A percentile compares a stretch with the other conserved stretches of the same genome.
Evolutionary conservation across 1,139 yeast species (phyloP).

Genomic region (Hyphopichia fennica): DNA sequence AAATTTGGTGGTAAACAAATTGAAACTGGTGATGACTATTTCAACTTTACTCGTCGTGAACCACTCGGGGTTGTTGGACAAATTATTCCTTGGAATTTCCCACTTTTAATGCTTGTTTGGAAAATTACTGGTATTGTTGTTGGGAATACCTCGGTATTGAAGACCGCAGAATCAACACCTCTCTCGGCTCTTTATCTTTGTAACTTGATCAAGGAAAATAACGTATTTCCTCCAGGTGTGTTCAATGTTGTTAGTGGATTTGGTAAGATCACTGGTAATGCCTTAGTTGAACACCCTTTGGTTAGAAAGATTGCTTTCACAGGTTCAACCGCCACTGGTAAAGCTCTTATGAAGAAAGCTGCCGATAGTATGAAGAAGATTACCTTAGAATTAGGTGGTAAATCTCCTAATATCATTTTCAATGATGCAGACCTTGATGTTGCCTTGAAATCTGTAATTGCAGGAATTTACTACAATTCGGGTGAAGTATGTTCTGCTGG

Average conservation of each 20-base stretch:
- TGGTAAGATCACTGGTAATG: slow-evolving; percentile 32
- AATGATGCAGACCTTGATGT: slow-evolving; percentile 32
- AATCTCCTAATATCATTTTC: slow-evolving; percentile 33
- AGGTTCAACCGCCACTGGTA: slow-evolving; percentile 38
- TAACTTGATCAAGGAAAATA: slow-evolving; percentile 27
- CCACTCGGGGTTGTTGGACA: slow-evolving; percentile 41
- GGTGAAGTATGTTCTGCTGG: slow-evolving; percentile 93
- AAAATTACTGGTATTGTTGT: slow-evolving; percentile 36
- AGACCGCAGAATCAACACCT: slow-evolving; percentile 37
- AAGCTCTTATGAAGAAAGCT: slow-evolving; percentile 31
- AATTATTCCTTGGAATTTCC: slow-evolving; percentile 42
- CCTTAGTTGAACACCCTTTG: slow-evolving; percentile 29
- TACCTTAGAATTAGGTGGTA: slow-evolving; percentile 37
- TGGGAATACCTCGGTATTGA: slow-evolving; percentile 35
- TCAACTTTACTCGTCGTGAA: slow-evolving; percentile 35
- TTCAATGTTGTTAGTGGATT: slow-evolving; percentile 33
- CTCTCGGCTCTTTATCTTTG: slow-evolving; percentile 33
- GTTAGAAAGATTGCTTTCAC: slow-evolving; percentile 38
- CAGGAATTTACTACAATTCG: slow-evolving; percentile 66
- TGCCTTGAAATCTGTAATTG: slow-evolving; percentile 36
- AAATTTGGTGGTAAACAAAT: slow-evolving; percentile 63
- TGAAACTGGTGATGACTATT: slow-evolving; percentile 50
- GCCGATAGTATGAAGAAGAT: slow-evolving; percentile 34
- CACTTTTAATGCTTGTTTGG: slow-evolving; percentile 38
- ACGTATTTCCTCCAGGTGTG: slow-evolving; percentile 33